These are phyloP conservation scores for Passalora sequoiae DNA, from an alignment of 2,329 filamentous ascomycete genomes.

Conservation along the genomic window DNA sequence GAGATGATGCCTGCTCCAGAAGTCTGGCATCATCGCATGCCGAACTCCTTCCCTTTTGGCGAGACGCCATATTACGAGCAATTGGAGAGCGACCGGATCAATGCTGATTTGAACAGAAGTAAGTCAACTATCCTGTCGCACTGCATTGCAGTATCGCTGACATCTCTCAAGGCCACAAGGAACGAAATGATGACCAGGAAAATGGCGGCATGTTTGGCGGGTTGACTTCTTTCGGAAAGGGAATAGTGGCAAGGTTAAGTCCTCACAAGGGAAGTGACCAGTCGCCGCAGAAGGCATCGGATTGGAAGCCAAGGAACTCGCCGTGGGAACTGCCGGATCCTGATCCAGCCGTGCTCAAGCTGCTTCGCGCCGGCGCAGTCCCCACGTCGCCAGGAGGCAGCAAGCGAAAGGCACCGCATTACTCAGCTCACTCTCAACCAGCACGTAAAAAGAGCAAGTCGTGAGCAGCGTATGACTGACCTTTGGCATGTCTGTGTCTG, in stretches of 20 bases:
- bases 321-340: slow-evolving; percentile 4
- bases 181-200: not conserved
- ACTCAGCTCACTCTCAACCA: too few relatives aligned
- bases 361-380: too few relatives aligned
- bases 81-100: slow-evolving; percentile 27
- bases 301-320: not conserved
- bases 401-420: too few relatives aligned
- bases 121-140: slow-evolving; percentile 9
- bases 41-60: slow-evolving; percentile 29
- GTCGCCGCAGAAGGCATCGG: slow-evolving; percentile 32
- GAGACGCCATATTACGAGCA: slow-evolving; percentile 30
- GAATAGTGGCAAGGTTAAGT: too few relatives aligned
- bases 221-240: too few relatives aligned
- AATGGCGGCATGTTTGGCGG: not conserved
- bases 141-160: not conserved
- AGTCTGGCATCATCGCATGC: slow-evolving; percentile 30
- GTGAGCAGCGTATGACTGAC: too few relatives aligned
- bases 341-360: not conserved
- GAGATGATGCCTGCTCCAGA: slow-evolving; percentile 27
- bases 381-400: too few relatives aligned
- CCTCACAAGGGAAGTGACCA: too few relatives aligned
- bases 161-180: slow-evolving; percentile 5
- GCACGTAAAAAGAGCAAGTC: too few relatives aligned
- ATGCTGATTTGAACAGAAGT: slow-evolving; percentile 27
- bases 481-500: too few relatives aligned